Evolutionary conservation across 768 basidiomycete genomes (phyloP).

Genomic region (Termitomyces sp.): DNA sequence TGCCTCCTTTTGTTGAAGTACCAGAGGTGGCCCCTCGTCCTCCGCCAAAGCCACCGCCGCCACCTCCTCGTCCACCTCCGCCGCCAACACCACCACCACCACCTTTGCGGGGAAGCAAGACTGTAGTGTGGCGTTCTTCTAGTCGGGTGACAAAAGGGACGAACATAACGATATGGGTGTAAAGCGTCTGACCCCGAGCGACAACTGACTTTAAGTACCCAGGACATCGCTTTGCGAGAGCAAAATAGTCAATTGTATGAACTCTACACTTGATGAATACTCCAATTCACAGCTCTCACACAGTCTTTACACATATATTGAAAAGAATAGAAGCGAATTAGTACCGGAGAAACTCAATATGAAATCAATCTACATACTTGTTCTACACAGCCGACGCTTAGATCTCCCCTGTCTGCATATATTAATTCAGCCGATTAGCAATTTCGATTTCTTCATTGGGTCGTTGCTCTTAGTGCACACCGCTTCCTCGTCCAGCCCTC

Average conservation of each 20-base stretch:
- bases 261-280: background rate
- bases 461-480: background rate
- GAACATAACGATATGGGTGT: background rate
- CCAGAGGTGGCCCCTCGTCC: background rate
- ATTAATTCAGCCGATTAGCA: no score
- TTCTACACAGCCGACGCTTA: background rate
- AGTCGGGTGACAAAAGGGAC: background rate
- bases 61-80: background rate
- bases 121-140: background rate
- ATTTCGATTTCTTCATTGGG: background rate
- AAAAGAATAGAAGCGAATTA: no score
- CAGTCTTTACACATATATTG: background rate
- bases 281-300: background rate
- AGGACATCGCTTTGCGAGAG: background rate
- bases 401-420: background rate
- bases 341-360: background rate
- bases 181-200: background rate
- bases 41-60: background rate
- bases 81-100: background rate
- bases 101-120: background rate
- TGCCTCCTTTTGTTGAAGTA: background rate
- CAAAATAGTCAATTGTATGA: background rate
- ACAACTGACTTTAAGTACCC: background rate
- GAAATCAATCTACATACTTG: background rate
- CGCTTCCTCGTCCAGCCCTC: background rate